Evolutionary conservation across 768 basidiomycete genomes (phyloP).

Genomic region (Austroboletus festivus): DNA sequence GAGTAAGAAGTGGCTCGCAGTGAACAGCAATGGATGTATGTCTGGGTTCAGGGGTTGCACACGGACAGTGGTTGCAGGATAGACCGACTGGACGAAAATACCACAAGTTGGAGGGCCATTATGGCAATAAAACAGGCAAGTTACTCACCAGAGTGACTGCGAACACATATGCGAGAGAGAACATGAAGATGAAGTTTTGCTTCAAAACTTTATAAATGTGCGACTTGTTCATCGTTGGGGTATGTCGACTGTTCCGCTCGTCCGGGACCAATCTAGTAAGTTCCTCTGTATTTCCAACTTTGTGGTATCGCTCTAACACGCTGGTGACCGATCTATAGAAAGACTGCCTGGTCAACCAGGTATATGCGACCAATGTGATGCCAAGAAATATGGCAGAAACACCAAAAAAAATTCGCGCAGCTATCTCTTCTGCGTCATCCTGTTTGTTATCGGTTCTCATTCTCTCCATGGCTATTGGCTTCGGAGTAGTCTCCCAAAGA

Average conservation of each 20-base stretch:
- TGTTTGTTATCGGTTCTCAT: slow-evolving; percentile 17
- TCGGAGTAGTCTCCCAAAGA: slow-evolving; percentile 42
- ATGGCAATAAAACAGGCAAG: not conserved
- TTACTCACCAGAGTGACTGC: slow-evolving; percentile 71
- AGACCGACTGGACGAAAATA: slow-evolving; percentile 60
- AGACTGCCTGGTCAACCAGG: slow-evolving; percentile 55
- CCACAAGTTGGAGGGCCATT: slow-evolving; percentile 4
- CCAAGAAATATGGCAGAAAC: slow-evolving; percentile 66
- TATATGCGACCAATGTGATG: slow-evolving; percentile 49
- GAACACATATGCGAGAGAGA: slow-evolving; percentile 75
- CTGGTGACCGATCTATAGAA: slow-evolving; percentile 54
- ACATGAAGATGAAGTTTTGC: slow-evolving; percentile 64
- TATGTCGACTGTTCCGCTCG: slow-evolving; percentile 12
- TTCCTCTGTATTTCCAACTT: slow-evolving; percentile 25
- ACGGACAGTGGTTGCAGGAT: slow-evolving; percentile 80
- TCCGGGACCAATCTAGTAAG: slow-evolving; percentile 36
- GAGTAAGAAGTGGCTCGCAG: slow-evolving; percentile 69
- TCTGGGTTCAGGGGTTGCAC: slow-evolving; percentile 62
- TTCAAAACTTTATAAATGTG: slow-evolving; percentile 54
- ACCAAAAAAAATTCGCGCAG: slow-evolving; percentile 72
- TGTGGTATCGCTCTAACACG: slow-evolving; percentile 40
- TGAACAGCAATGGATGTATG: slow-evolving; percentile 82
- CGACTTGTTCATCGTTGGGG: slow-evolving; percentile 36
- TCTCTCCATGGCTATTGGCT: slow-evolving; percentile 19
- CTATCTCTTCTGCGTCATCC: slow-evolving; percentile 59